Evolutionary conservation across 352 stramenopile species (phyloP).

Genomic region (Pythium periplocum): DNA sequence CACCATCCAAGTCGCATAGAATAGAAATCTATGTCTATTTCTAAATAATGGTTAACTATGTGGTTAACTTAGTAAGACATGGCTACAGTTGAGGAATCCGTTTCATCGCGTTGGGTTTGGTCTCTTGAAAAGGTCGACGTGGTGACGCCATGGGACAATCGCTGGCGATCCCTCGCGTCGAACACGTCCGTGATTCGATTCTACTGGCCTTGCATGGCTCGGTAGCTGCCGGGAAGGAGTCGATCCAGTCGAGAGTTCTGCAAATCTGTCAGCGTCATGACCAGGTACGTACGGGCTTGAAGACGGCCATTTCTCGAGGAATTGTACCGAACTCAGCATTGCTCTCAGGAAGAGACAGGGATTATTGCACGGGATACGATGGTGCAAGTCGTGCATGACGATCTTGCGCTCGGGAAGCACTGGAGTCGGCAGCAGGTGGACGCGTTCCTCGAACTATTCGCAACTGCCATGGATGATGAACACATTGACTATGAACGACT

Average conservation of each 20-base stretch:
- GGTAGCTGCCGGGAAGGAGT: not conserved
- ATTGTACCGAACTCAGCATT: not conserved
- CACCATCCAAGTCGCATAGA: no score
- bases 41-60: no score
- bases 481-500: conserved; percentile 34
- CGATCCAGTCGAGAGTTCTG: not conserved
- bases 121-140: not conserved
- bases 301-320: not conserved
- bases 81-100: no score
- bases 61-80: no score
- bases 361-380: conserved; percentile 4
- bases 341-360: conserved; percentile 1
- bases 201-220: conserved; percentile 8
- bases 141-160: conserved; percentile 10
- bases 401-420: conserved; percentile 2
- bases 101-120: not conserved
- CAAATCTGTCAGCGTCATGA: not conserved
- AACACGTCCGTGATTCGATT: conserved; percentile 11
- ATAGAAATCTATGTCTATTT: no score
- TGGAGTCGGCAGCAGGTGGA: conserved; percentile 10
- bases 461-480: not conserved
- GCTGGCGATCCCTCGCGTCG: conserved; percentile 8
- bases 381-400: conserved; percentile 3
- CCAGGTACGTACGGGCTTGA: not conserved
- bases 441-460: conserved; percentile 8